phyloP scores from a whole-genome alignment of 176 grass and related monocot species.

The Oryza punctata region DNA sequence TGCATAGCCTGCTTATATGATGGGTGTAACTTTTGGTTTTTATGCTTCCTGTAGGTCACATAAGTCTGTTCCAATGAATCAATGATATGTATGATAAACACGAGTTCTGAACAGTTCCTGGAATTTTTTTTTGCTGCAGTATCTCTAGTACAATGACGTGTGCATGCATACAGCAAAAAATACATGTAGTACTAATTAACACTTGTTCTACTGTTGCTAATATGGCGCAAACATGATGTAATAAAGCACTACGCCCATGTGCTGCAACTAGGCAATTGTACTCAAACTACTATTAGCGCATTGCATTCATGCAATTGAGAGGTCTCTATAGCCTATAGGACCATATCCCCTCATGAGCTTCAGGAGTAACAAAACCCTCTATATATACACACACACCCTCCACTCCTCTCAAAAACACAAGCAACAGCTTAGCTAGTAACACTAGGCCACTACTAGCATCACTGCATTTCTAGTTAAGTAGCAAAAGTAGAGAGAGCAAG shows the following conservation, averaged over 20 bases:
- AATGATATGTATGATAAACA: not conserved
- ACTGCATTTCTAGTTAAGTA: not conserved
- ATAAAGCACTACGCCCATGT: slow-evolving; percentile 9
- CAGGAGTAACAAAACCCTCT: not conserved
- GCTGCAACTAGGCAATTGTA: slow-evolving; percentile 30
- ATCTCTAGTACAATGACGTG: not conserved
- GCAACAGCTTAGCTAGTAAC: not conserved
- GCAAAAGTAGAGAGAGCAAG: slow-evolving; percentile 22
- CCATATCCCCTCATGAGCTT: slow-evolving; percentile 20
- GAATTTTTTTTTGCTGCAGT: not conserved
- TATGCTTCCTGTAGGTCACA: slow-evolving; percentile 23
- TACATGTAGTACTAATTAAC: not conserved
- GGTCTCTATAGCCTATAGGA: slow-evolving; percentile 19
- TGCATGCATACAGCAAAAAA: too few species aligned
- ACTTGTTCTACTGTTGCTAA: slow-evolving; percentile 1
- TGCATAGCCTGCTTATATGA: not conserved
- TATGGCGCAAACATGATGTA: slow-evolving; percentile 34
- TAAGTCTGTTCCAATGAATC: not conserved
- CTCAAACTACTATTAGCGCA: slow-evolving; percentile 28
- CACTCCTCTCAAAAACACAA: slow-evolving; percentile 22
- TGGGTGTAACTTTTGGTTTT: not conserved
- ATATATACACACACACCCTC: slow-evolving; percentile 34
- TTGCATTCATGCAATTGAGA: slow-evolving; percentile 40
- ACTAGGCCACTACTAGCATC: not conserved
- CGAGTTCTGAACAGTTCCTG: not conserved